Evolutionary conservation across 306 rosid genomes (phyloP).

Genomic region (Lagenaria siceraria): DNA sequence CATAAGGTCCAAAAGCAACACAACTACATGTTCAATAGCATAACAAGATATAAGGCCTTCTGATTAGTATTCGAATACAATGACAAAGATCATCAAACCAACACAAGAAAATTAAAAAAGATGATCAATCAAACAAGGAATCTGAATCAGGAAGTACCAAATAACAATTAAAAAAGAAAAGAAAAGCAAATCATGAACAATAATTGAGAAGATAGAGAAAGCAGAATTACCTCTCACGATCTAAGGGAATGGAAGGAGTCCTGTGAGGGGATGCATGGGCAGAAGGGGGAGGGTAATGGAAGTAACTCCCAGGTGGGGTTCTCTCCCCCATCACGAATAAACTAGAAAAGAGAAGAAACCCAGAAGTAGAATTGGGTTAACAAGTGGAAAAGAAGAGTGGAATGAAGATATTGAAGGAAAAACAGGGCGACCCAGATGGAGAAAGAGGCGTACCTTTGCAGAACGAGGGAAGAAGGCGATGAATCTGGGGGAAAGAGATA

Average conservation of each 20-base stretch:
- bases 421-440: not conserved
- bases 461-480: not conserved
- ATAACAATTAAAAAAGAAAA: not conserved
- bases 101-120: not conserved
- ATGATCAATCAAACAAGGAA: not conserved
- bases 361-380: not conserved
- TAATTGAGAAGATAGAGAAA: too few species aligned
- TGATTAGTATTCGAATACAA: not conserved
- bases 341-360: not conserved
- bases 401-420: not conserved
- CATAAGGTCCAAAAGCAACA: not conserved
- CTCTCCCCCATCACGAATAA: slow-evolving; percentile 65
- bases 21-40: not conserved
- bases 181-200: not conserved
- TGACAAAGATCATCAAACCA: not conserved
- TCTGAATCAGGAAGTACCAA: not conserved
- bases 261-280: slow-evolving; percentile 67
- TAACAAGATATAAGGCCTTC: not conserved
- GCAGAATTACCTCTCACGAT: slow-evolving; percentile 57
- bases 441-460: not conserved
- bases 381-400: not conserved
- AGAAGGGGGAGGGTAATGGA: slow-evolving; percentile 78
- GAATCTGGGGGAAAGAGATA: not conserved
- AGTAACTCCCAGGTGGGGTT: slow-evolving; percentile 73
- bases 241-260: slow-evolving; percentile 44